phyloP scores from a whole-genome alignment of 1,284 basidiomycete species.

The Irpex sp. region DNA sequence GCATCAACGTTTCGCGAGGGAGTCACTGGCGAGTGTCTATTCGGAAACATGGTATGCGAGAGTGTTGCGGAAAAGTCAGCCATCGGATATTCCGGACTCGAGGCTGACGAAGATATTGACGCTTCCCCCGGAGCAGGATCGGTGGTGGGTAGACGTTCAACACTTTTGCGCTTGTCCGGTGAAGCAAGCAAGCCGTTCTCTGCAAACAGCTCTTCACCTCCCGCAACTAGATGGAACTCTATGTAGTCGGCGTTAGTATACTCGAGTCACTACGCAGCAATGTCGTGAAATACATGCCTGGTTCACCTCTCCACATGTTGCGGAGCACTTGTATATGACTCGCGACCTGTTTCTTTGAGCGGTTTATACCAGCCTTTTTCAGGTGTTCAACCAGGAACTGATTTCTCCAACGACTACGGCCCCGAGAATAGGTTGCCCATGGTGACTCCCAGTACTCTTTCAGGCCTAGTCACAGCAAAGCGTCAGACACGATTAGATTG shows the following conservation, averaged over 20 bases:
- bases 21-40: constrained; percentile 2
- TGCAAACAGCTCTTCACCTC: constrained; percentile 63
- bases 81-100: constrained; percentile 4
- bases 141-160: constrained; percentile 11
- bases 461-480: constrained; percentile 44
- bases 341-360: constrained; percentile 80
- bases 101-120: constrained; percentile 19
- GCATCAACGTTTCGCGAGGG: constrained; percentile 1
- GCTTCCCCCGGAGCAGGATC: constrained; percentile 13
- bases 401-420: constrained; percentile 76
- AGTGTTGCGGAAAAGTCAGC: constrained; percentile 3
- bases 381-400: constrained; percentile 79
- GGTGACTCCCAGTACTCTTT: constrained; percentile 74
- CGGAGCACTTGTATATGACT: constrained; percentile 79
- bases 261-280: background rate
- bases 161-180: constrained; percentile 17
- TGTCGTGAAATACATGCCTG: constrained; percentile 41
- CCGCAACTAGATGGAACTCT: constrained; percentile 68
- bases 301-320: constrained; percentile 82
- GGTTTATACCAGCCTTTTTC: constrained; percentile 57
- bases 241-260: constrained; percentile 27
- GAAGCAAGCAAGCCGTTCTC: constrained; percentile 42
- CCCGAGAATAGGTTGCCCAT: constrained; percentile 72
- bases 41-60: background rate
- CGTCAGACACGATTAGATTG: background rate